Evolutionary conservation across 1,284 basidiomycete species (phyloP).

Genomic region (Leccinum holopus): DNA sequence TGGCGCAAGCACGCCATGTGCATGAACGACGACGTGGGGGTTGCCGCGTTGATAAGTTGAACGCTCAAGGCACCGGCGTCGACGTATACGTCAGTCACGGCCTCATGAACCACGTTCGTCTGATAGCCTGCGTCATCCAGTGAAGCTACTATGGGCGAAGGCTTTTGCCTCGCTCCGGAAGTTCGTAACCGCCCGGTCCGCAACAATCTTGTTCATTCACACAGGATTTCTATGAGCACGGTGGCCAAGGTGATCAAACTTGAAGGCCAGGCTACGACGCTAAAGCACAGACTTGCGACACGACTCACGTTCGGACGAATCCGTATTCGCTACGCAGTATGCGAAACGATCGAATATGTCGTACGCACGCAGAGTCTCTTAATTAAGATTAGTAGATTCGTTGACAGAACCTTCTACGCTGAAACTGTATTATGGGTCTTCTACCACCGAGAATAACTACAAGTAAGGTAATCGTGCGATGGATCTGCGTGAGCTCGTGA

Average conservation of each 20-base stretch:
- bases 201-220: background rate
- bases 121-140: background rate
- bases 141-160: background rate
- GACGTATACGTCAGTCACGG: background rate
- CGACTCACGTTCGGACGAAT: constrained; percentile 7
- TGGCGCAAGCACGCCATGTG: background rate
- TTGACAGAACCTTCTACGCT: constrained; percentile 1
- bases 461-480: constrained; percentile 24
- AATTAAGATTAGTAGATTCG: background rate
- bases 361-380: background rate
- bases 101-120: background rate
- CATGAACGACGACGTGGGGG: background rate
- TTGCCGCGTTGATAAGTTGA: background rate
- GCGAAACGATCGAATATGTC: constrained; percentile 2
- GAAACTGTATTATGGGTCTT: constrained; percentile 21
- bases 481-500: constrained; percentile 5
- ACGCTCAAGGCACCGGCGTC: too few relatives aligned
- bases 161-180: background rate
- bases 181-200: background rate
- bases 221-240: constrained; percentile 11
- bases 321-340: constrained; percentile 8
- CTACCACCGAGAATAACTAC: constrained; percentile 22
- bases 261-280: constrained; percentile 2
- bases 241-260: constrained; percentile 13
- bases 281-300: constrained; percentile 5